phyloP scores from a whole-genome alignment of 2,329 filamentous ascomycete genomes.

The Stachybotrys echinatus region DNA sequence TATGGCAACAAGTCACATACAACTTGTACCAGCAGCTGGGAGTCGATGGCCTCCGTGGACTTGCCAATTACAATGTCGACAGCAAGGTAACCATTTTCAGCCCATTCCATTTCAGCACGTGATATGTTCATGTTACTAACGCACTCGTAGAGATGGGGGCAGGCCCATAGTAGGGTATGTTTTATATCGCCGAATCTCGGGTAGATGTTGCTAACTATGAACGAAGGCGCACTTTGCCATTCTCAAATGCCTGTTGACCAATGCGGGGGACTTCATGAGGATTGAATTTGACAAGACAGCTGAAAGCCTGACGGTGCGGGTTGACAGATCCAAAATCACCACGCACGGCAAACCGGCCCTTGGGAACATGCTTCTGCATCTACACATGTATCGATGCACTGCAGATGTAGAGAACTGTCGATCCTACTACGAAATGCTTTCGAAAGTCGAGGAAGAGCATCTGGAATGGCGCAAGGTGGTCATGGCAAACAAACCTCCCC shows the following conservation, averaged over 20 bases:
- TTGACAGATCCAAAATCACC: constrained; percentile 53
- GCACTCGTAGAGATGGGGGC: constrained; percentile 33
- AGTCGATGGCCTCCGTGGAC: constrained; percentile 32
- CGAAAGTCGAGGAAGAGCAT: constrained; percentile 46
- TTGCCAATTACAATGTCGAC: constrained; percentile 30
- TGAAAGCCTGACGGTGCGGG: constrained; percentile 43
- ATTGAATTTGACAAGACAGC: constrained; percentile 39
- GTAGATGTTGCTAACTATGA: neutral
- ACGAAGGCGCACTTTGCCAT: constrained; percentile 56
- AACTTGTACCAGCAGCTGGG: constrained; percentile 35
- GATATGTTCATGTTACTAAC: neutral
- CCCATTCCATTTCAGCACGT: neutral
- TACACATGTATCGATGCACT: constrained; percentile 59
- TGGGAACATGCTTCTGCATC: constrained; percentile 49
- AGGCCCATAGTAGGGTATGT: constrained; percentile 31
- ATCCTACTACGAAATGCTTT: constrained; percentile 53
- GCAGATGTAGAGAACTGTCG: constrained; percentile 50
- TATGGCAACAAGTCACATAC: constrained; percentile 23
- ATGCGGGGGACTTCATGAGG: constrained; percentile 44
- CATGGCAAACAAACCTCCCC: constrained; percentile 48
- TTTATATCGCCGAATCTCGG: neutral
- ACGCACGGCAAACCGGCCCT: constrained; percentile 52
- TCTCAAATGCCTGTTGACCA: constrained; percentile 50
- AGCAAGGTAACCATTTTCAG: constrained; percentile 20
- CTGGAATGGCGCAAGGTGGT: constrained; percentile 51